These are phyloP conservation scores for Magnolia kwangsiensis DNA, from an alignment of 164 flowering plant genomes.

Conservation along the genomic window DNA sequence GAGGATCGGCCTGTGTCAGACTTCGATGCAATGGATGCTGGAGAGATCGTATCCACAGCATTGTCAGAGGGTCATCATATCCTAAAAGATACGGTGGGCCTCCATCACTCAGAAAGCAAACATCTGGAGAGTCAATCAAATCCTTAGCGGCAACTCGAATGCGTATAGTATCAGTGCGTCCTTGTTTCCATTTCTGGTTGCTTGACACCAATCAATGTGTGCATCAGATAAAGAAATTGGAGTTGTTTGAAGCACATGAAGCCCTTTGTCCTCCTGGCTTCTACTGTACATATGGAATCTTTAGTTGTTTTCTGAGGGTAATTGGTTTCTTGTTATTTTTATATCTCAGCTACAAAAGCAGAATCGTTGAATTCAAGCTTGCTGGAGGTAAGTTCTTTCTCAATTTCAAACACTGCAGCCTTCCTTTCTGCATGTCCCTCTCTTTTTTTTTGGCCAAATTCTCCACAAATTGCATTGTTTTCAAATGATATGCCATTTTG, in stretches of 20 bases:
- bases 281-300: neutral
- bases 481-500: too few relatives aligned
- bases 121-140: slow-evolving; percentile 58
- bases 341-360: neutral
- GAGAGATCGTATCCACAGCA: slow-evolving; percentile 25
- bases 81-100: slow-evolving; percentile 19
- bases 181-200: neutral
- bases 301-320: neutral
- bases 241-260: too few relatives aligned
- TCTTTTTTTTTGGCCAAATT: too few relatives aligned
- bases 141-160: slow-evolving; percentile 8
- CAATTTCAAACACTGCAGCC: too few relatives aligned
- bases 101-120: slow-evolving; percentile 23
- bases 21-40: slow-evolving; percentile 30
- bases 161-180: neutral
- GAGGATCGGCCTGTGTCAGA: slow-evolving; percentile 38
- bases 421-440: too few relatives aligned
- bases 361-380: neutral
- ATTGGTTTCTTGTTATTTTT: neutral
- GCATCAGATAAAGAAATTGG: neutral
- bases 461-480: too few relatives aligned
- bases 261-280: neutral
- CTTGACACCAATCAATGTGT: neutral
- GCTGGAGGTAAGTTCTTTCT: neutral
- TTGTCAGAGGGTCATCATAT: slow-evolving; percentile 22